Base-by-base conservation (phyloP, 371 early-diverging fungal species). In the Mortierella sp. region DNA sequence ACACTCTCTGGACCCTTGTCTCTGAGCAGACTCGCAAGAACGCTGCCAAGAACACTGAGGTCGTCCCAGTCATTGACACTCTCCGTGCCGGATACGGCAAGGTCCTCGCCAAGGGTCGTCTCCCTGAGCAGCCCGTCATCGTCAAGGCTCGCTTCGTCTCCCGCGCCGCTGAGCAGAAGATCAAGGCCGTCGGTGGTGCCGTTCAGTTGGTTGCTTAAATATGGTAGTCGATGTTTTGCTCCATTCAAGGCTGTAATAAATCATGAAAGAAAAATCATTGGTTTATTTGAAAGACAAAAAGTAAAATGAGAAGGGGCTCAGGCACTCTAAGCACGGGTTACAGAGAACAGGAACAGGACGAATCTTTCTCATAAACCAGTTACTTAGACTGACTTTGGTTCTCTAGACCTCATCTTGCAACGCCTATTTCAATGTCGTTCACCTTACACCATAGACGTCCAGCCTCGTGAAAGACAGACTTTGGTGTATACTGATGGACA, bases 121-220 rank as follows among this genome's bases (percentile, higher is more conserved):
- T 98, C 69, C 94, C 97, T 79, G 82, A 87, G 58, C 92, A 94
- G 84, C 99, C 99, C 84, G 89, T 98, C 86, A 97, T 99, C 84
- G 97, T 99, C 87, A 98, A 97, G 92, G 94, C 99, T 83, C 95
- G 98, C 83, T 95, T 90, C 78, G 96, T 99, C 88, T 95, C 96
- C 79, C 89, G 91, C 76, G 89, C 91, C 83, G 99, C 99, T 70
- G 99, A 99, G 89, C 90, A 96, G 87, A 99, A 99, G 95, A 99
- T 99, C 91, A 97, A 97, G 91, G 94, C 89, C 76, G 97, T 93
- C 83, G 99, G 99, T 89, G 99, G 99, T 88, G 95, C 76, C 69
- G 87, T 87, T 67, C 84, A 84, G 63, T 82, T 87, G 74, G 72
- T 84, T 69, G 85, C 87, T 69, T 87, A 85, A 85, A 70, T 61